Percentiles rank a stretch among this genome's conserved stretches.
Evolutionary conservation across 495 filamentous ascomycete species (phyloP).

Genomic region (Tuber brumale): DNA sequence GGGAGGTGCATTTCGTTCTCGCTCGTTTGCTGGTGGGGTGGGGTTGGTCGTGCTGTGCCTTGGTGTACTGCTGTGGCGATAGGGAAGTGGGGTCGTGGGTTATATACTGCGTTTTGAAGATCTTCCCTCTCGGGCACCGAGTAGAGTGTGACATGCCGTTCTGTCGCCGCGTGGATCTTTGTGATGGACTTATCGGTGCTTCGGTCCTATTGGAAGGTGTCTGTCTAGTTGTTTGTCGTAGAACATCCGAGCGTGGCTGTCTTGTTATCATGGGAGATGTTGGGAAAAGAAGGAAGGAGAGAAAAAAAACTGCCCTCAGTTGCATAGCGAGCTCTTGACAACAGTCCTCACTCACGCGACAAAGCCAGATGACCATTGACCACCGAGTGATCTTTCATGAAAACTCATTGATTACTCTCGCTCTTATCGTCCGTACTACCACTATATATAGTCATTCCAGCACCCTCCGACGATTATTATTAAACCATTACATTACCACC

Average conservation of each 20-base stretch:
- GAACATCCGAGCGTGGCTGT: background rate
- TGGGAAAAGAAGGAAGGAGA: background rate
- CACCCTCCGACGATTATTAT: background rate
- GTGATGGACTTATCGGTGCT: background rate
- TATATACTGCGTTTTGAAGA: background rate
- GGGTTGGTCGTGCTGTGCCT: background rate
- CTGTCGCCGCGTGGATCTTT: background rate
- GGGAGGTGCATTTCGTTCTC: background rate
- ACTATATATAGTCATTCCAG: background rate
- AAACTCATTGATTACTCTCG: background rate
- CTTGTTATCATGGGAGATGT: background rate
- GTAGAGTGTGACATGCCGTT: background rate
- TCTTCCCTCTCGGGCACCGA: background rate
- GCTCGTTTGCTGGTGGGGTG: background rate
- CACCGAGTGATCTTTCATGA: conserved; percentile 1
- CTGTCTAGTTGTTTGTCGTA: background rate
- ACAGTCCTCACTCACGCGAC: background rate
- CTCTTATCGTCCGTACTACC: background rate
- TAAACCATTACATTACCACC: background rate
- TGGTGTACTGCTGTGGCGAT: background rate
- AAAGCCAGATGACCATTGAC: background rate
- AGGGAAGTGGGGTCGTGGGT: background rate
- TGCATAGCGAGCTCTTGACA: background rate
- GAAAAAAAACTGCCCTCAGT: background rate
- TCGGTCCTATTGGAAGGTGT: no score